phyloP scores from a whole-genome alignment of 768 basidiomycete species.

The Asterophora parasitica region DNA sequence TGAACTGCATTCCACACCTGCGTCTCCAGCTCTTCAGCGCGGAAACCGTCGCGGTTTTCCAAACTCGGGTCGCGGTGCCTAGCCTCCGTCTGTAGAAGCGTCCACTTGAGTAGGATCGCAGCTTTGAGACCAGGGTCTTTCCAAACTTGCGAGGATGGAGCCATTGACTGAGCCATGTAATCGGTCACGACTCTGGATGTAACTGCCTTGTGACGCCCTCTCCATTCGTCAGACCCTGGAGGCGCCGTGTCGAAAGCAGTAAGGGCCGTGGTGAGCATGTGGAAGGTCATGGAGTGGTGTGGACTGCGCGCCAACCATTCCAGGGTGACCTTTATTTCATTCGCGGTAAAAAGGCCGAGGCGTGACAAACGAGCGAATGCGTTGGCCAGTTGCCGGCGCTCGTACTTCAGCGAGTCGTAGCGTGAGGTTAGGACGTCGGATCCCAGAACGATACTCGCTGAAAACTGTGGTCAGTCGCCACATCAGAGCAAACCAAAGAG shows the following conservation, averaged over 20 bases:
- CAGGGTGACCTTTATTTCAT: conserved; percentile 59
- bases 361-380: conserved; percentile 59
- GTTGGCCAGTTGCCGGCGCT: conserved; percentile 64
- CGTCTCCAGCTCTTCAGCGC: conserved; percentile 74
- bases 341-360: conserved; percentile 52
- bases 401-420: conserved; percentile 68
- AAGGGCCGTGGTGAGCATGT: conserved; percentile 62
- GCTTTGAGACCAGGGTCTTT: conserved; percentile 68
- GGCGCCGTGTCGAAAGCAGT: conserved; percentile 64
- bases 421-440: conserved; percentile 64
- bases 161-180: conserved; percentile 58
- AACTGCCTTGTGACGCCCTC: conserved; percentile 43
- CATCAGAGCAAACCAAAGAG: neutral
- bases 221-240: conserved; percentile 41
- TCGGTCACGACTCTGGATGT: conserved; percentile 42
- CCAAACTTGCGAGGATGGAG: conserved; percentile 47
- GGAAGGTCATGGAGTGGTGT: conserved; percentile 65
- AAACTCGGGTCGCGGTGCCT: conserved; percentile 64
- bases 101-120: conserved; percentile 78
- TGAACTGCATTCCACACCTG: conserved; percentile 83
- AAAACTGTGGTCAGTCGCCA: conserved; percentile 1
- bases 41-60: conserved; percentile 61
- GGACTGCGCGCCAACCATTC: conserved; percentile 67
- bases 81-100: conserved; percentile 75
- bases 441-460: conserved; percentile 51